These are phyloP conservation scores for Nitzschia sp. DNA, from an alignment of 108 stramenopile species.

Conservation along the genomic window DNA sequence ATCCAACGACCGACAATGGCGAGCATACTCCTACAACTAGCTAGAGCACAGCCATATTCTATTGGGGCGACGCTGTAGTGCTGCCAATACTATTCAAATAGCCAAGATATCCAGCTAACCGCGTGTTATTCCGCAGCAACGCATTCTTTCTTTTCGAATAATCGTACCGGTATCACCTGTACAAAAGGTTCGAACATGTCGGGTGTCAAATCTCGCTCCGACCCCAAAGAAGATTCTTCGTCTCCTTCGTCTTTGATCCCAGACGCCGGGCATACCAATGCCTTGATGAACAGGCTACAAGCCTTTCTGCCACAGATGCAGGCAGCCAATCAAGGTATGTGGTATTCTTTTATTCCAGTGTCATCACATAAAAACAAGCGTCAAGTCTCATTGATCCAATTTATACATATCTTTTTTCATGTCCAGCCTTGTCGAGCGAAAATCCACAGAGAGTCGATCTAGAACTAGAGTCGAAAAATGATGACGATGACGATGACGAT, in stretches of 20 bases:
- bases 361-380: neutral
- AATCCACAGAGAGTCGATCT: neutral
- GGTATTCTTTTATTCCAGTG: no score
- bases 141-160: no score
- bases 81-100: no score
- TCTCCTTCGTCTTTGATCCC: neutral
- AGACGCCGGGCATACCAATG: slow-evolving; percentile 9
- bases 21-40: no score
- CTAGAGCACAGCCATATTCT: no score
- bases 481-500: slow-evolving; percentile 15
- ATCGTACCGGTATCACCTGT: no score
- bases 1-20: no score
- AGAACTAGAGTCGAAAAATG: neutral
- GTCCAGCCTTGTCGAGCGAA: neutral
- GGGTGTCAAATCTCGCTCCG: neutral
- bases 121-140: no score
- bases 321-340: slow-evolving; percentile 36
- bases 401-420: neutral
- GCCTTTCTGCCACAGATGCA: slow-evolving; percentile 30
- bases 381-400: neutral
- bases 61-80: no score
- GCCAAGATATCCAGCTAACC: no score
- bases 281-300: slow-evolving; percentile 31
- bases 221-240: no score
- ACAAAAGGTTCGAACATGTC: neutral